A percentile compares a stretch with the other conserved stretches of the same genome.
Evolutionary conservation across 2,329 filamentous ascomycete genomes (phyloP).

Genomic region (Dothistroma pini): DNA sequence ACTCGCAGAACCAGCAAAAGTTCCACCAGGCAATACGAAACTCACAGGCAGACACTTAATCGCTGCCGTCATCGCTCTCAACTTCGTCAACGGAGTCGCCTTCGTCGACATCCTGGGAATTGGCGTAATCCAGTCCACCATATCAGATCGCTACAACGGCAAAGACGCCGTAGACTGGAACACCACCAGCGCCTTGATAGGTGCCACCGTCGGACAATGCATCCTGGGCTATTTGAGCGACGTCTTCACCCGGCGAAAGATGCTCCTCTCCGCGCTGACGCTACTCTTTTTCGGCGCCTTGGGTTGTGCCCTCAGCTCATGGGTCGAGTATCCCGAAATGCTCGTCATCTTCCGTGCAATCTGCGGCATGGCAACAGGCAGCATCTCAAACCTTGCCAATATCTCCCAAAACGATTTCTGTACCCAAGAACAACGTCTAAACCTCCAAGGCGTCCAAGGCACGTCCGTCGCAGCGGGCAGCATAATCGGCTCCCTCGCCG

Average conservation of each 20-base stretch:
- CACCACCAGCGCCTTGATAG: slow-evolving; percentile 17
- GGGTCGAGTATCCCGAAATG: slow-evolving; percentile 1
- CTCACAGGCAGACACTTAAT: background rate
- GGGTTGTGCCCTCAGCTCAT: slow-evolving; percentile 11
- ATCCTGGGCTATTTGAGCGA: slow-evolving; percentile 26
- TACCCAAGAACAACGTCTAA: slow-evolving; percentile 13
- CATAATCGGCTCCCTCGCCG: slow-evolving; percentile 20
- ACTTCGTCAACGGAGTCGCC: slow-evolving; percentile 12
- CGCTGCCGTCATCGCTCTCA: slow-evolving; percentile 11
- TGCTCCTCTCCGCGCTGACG: slow-evolving; percentile 16
- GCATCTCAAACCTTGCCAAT: slow-evolving; percentile 25
- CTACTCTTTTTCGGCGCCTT: slow-evolving; percentile 10
- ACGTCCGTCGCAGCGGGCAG: slow-evolving; percentile 20
- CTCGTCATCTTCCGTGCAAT: slow-evolving; percentile 16
- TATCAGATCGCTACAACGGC: slow-evolving; percentile 15
- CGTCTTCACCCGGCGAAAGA: slow-evolving; percentile 19
- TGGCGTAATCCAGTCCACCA: slow-evolving; percentile 13
- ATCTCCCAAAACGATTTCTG: slow-evolving; percentile 25
- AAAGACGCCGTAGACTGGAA: slow-evolving; percentile 20
- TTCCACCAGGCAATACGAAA: background rate
- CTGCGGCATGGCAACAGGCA: slow-evolving; percentile 21
- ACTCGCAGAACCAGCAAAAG: background rate
- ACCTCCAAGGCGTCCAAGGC: slow-evolving; percentile 26
- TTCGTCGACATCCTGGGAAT: slow-evolving; percentile 19
- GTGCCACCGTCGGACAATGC: slow-evolving; percentile 20